phyloP scores from a whole-genome alignment of 345 rosid genomes.

The Capsella bursapastoris region DNA sequence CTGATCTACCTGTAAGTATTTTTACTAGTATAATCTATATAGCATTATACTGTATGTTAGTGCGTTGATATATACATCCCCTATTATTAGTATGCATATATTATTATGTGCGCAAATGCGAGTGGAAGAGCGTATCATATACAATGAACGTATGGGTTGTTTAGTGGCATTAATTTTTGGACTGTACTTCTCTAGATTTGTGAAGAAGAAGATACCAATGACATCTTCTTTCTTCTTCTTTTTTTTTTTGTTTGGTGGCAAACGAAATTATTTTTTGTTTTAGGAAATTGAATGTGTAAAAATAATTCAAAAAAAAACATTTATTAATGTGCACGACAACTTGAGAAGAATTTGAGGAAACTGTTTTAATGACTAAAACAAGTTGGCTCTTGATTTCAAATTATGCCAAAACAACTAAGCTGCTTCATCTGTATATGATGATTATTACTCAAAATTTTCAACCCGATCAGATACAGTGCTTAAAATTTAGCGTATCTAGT shows the following conservation, averaged over 20 bases:
- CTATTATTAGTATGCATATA: no score
- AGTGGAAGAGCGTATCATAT: constrained; percentile 1
- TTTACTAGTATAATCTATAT: neutral
- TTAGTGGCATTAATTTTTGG: constrained; percentile 6
- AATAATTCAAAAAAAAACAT: neutral
- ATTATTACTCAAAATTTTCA: neutral
- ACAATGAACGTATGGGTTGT: constrained; percentile 17
- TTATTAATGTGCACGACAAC: constrained; percentile 12
- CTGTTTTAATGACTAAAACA: constrained; percentile 31
- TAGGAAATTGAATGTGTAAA: neutral
- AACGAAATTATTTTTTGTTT: neutral
- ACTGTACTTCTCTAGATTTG: neutral
- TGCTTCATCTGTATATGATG: neutral
- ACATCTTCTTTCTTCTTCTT: neutral
- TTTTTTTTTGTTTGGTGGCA: no score
- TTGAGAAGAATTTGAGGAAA: constrained; percentile 24
- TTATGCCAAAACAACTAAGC: neutral
- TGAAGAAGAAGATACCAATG: neutral
- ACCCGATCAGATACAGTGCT: neutral
- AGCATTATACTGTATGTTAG: neutral
- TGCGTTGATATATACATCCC: neutral
- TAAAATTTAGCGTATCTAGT: no score
- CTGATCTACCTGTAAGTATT: neutral
- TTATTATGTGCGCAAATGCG: constrained; percentile 5
- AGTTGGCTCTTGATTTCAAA: constrained; percentile 24